These are phyloP conservation scores for Pichia manshurica DNA, from an alignment of 805 yeast genomes.

Conservation along the genomic window DNA sequence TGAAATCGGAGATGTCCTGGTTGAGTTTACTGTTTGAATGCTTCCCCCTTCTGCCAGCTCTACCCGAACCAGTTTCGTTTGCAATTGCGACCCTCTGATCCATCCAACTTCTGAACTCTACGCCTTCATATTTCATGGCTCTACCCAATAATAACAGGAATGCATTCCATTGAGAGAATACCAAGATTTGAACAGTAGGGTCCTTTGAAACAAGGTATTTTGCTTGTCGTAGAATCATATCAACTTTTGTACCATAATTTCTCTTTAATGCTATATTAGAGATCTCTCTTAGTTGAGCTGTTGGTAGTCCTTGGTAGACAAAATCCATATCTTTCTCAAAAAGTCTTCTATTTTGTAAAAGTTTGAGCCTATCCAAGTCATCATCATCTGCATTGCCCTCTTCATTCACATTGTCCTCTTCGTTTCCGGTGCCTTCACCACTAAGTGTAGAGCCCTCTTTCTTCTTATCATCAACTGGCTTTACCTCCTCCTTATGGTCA, in stretches of 20 bases:
- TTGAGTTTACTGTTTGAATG: constrained; percentile 11
- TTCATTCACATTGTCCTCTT: constrained; percentile 4
- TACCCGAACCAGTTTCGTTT: background rate
- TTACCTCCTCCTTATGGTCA: constrained; percentile 5
- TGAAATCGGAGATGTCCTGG: constrained; percentile 52
- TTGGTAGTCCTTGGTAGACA: constrained; percentile 43
- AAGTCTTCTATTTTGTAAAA: constrained; percentile 20
- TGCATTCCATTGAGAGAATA: constrained; percentile 87
- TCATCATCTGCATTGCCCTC: constrained; percentile 10
- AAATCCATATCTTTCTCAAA: constrained; percentile 33
- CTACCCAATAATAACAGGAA: constrained; percentile 59
- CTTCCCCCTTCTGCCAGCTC: background rate
- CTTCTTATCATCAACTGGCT: constrained; percentile 20
- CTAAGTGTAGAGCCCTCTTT: constrained; percentile 1
- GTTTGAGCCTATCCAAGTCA: constrained; percentile 17
- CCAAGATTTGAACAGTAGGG: constrained; percentile 66
- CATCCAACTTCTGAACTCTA: constrained; percentile 52
- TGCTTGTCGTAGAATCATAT: constrained; percentile 70
- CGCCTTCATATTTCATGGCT: constrained; percentile 56
- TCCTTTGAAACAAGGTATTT: constrained; percentile 55
- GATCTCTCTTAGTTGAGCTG: constrained; percentile 39
- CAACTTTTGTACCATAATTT: constrained; percentile 80
- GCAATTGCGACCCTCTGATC: constrained; percentile 13
- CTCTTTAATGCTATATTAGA: constrained; percentile 37
- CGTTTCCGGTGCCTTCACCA: constrained; percentile 3